A percentile compares a stretch with the other conserved stretches of the same genome.
phyloP scores from a whole-genome alignment of 192 early-diverging fungal genomes.

The Pilaira anomala region DNA sequence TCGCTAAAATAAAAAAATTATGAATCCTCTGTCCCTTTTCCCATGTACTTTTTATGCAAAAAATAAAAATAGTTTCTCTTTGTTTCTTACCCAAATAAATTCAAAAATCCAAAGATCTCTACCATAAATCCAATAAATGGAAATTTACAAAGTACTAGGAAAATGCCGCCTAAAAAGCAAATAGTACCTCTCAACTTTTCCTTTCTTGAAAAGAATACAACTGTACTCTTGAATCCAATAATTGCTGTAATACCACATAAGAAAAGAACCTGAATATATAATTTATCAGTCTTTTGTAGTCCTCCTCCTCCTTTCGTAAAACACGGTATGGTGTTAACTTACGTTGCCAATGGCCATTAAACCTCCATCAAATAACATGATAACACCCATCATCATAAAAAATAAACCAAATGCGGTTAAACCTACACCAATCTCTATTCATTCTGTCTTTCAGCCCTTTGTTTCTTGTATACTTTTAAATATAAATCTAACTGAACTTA shows the following conservation, averaged over 20 bases:
- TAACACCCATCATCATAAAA: constrained; percentile 90
- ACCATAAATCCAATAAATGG: constrained; percentile 85
- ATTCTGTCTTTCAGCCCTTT: not conserved
- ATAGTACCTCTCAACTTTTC: constrained; percentile 89
- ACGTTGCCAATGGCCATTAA: constrained; percentile 96
- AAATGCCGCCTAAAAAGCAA: constrained; percentile 85
- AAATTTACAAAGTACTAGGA: constrained; percentile 87
- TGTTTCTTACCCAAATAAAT: constrained; percentile 84
- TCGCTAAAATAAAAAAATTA: constrained; percentile 53
- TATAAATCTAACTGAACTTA: constrained; percentile 3
- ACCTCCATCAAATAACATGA: constrained; percentile 94
- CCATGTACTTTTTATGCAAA: not conserved
- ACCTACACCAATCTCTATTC: constrained; percentile 83
- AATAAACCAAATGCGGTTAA: constrained; percentile 89
- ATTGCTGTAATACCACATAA: constrained; percentile 83
- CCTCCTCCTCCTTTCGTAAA: not conserved
- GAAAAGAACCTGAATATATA: constrained; percentile 71
- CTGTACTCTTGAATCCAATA: constrained; percentile 86
- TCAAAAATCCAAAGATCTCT: constrained; percentile 94
- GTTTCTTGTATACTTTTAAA: not conserved
- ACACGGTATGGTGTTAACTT: constrained; percentile 21
- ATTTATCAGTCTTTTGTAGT: not conserved
- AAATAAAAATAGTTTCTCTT: not conserved
- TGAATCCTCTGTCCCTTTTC: not conserved
- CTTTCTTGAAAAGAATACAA: constrained; percentile 78